Evolutionary conservation across 352 stramenopile genomes (phyloP).

Genomic region (Thalassiosira ordinaria): DNA sequence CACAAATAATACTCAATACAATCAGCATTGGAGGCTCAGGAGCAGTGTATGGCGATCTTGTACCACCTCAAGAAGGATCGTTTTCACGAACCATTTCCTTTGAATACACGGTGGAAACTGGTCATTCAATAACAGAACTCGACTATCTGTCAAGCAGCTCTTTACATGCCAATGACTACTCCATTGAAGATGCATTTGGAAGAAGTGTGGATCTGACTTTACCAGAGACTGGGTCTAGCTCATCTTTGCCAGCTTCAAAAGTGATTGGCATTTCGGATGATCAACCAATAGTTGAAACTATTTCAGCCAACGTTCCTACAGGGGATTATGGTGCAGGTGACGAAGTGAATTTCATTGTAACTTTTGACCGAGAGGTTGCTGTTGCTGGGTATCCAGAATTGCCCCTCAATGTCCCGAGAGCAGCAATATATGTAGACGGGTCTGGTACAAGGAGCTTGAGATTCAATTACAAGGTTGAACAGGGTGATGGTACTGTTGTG

Average conservation of each 20-base stretch:
- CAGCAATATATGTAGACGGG: slow-evolving; percentile 53
- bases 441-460: slow-evolving; percentile 49
- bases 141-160: slow-evolving; percentile 50
- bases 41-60: slow-evolving; percentile 46
- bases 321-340: slow-evolving; percentile 66
- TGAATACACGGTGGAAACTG: slow-evolving; percentile 52
- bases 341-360: slow-evolving; percentile 54
- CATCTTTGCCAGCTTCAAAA: slow-evolving; percentile 51
- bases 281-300: slow-evolving; percentile 39
- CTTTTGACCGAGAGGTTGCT: slow-evolving; percentile 61
- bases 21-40: slow-evolving; percentile 20
- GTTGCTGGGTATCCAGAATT: slow-evolving; percentile 47
- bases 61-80: slow-evolving; percentile 10
- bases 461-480: slow-evolving; percentile 58
- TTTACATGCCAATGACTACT: slow-evolving; percentile 52
- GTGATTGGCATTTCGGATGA: slow-evolving; percentile 48
- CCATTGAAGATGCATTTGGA: slow-evolving; percentile 64
- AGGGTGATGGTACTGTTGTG: slow-evolving; percentile 43
- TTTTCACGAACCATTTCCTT: slow-evolving; percentile 47
- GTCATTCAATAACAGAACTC: slow-evolving; percentile 42
- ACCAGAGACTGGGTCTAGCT: slow-evolving; percentile 20
- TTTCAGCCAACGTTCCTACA: slow-evolving; percentile 36
- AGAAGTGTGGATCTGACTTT: slow-evolving; percentile 49
- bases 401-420: slow-evolving; percentile 48
- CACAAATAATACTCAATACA: slow-evolving; percentile 52